These are phyloP conservation scores for Amaranthus tricolor DNA, from an alignment of 179 eudicot species.

Conservation along the genomic window DNA sequence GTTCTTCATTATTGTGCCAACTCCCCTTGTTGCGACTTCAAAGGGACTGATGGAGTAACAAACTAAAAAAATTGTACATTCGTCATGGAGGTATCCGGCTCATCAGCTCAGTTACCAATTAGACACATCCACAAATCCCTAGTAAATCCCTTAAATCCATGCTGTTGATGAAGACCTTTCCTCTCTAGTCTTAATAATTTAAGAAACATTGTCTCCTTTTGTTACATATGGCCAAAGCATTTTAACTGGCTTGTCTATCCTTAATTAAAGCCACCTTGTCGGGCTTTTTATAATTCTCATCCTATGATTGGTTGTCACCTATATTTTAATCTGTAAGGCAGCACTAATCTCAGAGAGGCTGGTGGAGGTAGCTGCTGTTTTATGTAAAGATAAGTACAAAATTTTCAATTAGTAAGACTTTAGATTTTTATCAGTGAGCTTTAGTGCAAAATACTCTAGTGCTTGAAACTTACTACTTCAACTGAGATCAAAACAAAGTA, in stretches of 20 bases:
- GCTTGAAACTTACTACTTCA: slow-evolving; percentile 21
- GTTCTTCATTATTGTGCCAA: no score
- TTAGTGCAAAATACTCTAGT: slow-evolving; percentile 15
- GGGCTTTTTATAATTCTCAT: slow-evolving; percentile 29
- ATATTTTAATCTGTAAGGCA: slow-evolving; percentile 23
- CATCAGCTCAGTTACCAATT: slow-evolving; percentile 41
- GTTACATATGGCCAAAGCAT: slow-evolving; percentile 46
- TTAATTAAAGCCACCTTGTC: slow-evolving; percentile 44
- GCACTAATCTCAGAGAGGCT: slow-evolving; percentile 31
- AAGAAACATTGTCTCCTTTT: slow-evolving; percentile 38
- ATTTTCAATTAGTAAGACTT: slow-evolving; percentile 8
- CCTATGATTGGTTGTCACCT: slow-evolving; percentile 43
- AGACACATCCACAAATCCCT: slow-evolving; percentile 44
- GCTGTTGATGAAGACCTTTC: slow-evolving; percentile 31
- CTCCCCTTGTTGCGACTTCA: no score
- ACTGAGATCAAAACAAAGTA: slow-evolving; percentile 16
- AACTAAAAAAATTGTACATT: slow-evolving; percentile 28
- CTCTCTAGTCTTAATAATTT: slow-evolving; percentile 22
- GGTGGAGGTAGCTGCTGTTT: slow-evolving; percentile 18
- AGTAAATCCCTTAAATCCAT: slow-evolving; percentile 44
- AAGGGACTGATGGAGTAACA: no score
- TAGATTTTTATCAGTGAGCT: slow-evolving; percentile 20
- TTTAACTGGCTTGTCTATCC: slow-evolving; percentile 52
- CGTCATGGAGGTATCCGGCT: slow-evolving; percentile 43
- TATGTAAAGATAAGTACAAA: slow-evolving; percentile 5